A percentile compares a stretch with the other conserved stretches of the same genome.
phyloP scores from a whole-genome alignment of 352 stramenopile genomes.

The Phytophthora sp. region DNA sequence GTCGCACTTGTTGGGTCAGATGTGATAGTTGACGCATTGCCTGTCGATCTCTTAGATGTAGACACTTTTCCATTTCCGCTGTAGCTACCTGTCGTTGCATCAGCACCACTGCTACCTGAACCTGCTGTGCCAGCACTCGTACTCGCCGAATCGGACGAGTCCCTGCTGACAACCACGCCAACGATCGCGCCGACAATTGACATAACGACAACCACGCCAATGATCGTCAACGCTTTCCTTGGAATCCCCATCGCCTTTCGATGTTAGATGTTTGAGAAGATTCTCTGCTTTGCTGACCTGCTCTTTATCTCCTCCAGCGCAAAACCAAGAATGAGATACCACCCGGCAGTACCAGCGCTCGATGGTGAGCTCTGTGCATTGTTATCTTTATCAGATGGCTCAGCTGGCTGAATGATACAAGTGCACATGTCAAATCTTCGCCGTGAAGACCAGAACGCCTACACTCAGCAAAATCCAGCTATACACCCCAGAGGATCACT shows the following conservation, averaged over 20 bases:
- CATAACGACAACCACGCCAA: conserved; percentile 48
- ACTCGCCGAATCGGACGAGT: conserved; percentile 20
- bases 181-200: conserved; percentile 51
- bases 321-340: too few species aligned
- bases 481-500: too few species aligned
- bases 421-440: too few species aligned
- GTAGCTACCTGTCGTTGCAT: not conserved
- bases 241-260: not conserved
- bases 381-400: too few species aligned
- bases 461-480: too few species aligned
- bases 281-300: too few species aligned
- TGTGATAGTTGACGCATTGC: conserved; percentile 26
- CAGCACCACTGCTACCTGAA: conserved; percentile 1
- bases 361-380: too few species aligned
- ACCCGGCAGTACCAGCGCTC: too few species aligned
- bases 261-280: too few species aligned
- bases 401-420: too few species aligned
- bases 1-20: conserved; percentile 24
- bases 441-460: too few species aligned
- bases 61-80: conserved; percentile 19
- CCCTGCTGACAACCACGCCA: conserved; percentile 34
- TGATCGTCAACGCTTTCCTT: not conserved
- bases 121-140: conserved; percentile 20
- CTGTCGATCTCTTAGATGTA: conserved; percentile 11
- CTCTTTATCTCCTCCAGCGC: too few species aligned